Evolutionary conservation across 306 rosid genomes (phyloP).

Genomic region (Vigna unguiculata): DNA sequence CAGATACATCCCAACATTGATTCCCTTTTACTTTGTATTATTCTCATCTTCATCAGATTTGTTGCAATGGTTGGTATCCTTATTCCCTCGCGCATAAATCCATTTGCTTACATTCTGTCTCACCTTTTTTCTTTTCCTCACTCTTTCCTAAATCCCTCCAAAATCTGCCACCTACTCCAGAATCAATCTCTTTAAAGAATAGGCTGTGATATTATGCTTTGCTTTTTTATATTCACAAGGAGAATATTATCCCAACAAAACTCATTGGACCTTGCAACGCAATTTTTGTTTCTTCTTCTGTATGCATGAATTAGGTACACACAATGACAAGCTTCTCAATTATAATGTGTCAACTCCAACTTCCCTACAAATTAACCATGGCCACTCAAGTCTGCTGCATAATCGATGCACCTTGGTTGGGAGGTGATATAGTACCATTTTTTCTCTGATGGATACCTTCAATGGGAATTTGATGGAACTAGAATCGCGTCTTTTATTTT

Average conservation of each 20-base stretch:
- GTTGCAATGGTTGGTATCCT: slow-evolving; percentile 37
- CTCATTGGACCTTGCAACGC: slow-evolving; percentile 47
- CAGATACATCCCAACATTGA: slow-evolving; percentile 84
- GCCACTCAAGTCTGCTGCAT: slow-evolving; percentile 34
- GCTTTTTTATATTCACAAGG: slow-evolving; percentile 41
- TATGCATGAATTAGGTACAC: slow-evolving; percentile 41
- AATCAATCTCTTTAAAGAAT: slow-evolving; percentile 61
- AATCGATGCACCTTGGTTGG: slow-evolving; percentile 36
- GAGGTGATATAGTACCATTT: slow-evolving; percentile 30
- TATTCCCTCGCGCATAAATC: slow-evolving; percentile 48
- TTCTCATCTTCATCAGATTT: slow-evolving; percentile 63
- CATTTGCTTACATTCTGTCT: slow-evolving; percentile 58
- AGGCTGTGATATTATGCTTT: slow-evolving; percentile 39
- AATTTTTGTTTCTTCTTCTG: slow-evolving; percentile 59
- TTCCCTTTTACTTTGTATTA: slow-evolving; percentile 76
- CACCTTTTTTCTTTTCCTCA: slow-evolving; percentile 46
- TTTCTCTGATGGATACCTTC: not conserved
- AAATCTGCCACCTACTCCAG: slow-evolving; percentile 77
- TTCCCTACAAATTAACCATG: slow-evolving; percentile 48
- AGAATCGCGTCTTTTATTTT: not conserved
- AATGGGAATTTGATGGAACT: not conserved
- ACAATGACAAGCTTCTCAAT: slow-evolving; percentile 38
- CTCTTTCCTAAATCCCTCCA: slow-evolving; percentile 65
- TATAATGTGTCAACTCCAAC: slow-evolving; percentile 33
- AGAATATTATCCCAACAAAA: slow-evolving; percentile 57